A percentile compares a stretch with the other conserved stretches of the same genome.
Conservation (phyloP, 176 grass and related monocot genomes). For the Phoenix dactylifera region DNA sequence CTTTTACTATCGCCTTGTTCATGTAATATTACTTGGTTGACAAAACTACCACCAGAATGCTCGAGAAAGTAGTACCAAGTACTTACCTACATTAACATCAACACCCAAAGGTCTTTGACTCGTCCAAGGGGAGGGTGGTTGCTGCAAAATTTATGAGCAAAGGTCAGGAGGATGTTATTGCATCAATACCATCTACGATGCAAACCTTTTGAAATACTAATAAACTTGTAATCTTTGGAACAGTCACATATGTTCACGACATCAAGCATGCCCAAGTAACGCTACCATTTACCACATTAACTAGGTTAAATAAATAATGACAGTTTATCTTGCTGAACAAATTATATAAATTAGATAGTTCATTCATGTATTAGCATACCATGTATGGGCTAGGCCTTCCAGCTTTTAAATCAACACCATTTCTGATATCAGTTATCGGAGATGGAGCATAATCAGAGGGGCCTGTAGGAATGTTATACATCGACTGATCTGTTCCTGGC, state of each 20-base stretch:
- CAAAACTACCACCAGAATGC: neutral
- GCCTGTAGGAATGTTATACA: slow-evolving; percentile 81
- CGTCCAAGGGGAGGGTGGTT: slow-evolving; percentile 71
- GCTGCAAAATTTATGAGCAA: slow-evolving; percentile 29
- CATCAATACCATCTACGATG: no score
- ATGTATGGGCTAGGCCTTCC: slow-evolving; percentile 63
- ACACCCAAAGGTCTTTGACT: slow-evolving; percentile 60
- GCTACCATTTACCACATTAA: no score
- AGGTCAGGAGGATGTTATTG: no score
- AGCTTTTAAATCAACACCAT: slow-evolving; percentile 52
- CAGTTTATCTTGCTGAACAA: no score
- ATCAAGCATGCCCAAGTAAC: no score
- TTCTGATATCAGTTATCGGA: slow-evolving; percentile 62
- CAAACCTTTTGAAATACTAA: no score
- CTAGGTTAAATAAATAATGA: no score
- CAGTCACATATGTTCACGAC: no score
- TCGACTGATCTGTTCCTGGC: slow-evolving; percentile 36
- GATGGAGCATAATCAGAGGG: slow-evolving; percentile 88
- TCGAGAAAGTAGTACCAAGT: slow-evolving; percentile 8
- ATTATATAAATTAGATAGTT: no score
- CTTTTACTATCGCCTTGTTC: neutral
- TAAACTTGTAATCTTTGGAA: no score
- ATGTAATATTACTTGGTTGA: neutral
- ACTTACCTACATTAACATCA: slow-evolving; percentile 92
- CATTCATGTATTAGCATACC: slow-evolving; percentile 26